Conservation (phyloP, 2,329 filamentous ascomycete species). For the Fusarium anguioides region DNA sequence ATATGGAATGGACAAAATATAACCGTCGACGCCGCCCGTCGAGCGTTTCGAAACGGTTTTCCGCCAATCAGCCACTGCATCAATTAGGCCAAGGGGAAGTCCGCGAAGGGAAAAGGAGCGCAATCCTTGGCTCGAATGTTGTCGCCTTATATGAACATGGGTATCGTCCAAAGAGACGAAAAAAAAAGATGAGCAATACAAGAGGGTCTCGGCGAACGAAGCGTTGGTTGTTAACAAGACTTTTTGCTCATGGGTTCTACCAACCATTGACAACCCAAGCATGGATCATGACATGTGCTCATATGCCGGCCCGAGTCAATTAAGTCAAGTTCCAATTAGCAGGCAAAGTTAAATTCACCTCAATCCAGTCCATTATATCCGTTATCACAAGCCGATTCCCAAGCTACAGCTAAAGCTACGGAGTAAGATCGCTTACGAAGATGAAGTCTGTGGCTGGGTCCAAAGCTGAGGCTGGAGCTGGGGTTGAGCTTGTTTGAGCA, state of each 20-base stretch:
- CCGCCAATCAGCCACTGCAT: constrained; percentile 38
- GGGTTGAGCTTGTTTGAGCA: not conserved
- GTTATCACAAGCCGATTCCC: not conserved
- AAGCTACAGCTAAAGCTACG: too few relatives aligned
- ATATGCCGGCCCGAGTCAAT: constrained; percentile 7
- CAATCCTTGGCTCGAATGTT: constrained; percentile 36
- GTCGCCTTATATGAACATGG: constrained; percentile 18
- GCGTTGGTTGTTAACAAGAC: not conserved
- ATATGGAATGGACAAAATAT: constrained; percentile 4
- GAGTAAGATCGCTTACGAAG: not conserved
- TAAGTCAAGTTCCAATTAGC: not conserved
- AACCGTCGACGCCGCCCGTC: constrained; percentile 28
- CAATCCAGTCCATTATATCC: not conserved
- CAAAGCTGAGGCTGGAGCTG: constrained; percentile 20
- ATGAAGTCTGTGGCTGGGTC: constrained; percentile 8
- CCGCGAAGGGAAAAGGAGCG: constrained; percentile 17
- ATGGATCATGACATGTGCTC: constrained; percentile 20
- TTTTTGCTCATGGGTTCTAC: not conserved
- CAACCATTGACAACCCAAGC: constrained; percentile 3
- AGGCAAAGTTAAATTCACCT: not conserved
- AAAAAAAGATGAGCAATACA: not conserved
- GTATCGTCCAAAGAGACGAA: constrained; percentile 2
- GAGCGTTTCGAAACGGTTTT: constrained; percentile 46
- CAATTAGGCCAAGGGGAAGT: constrained; percentile 8
- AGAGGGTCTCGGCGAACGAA: constrained; percentile 11